A percentile compares a stretch with the other conserved stretches of the same genome.
Conservation (phyloP, 768 basidiomycete genomes). For the Pulveroboletus sp. region DNA sequence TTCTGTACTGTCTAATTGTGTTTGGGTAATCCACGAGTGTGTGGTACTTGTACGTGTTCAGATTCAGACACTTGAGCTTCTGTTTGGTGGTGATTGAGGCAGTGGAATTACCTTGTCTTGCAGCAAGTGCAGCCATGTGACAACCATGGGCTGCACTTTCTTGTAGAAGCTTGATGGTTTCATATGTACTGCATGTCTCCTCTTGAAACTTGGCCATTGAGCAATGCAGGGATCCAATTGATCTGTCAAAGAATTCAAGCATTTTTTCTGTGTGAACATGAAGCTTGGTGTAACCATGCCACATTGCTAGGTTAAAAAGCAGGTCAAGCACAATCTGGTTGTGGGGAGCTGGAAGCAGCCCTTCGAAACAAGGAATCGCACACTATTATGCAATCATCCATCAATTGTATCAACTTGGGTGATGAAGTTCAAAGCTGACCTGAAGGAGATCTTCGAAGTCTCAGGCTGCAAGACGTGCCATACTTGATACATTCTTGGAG, state of each 20-base stretch:
- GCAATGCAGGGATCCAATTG: conserved; percentile 12
- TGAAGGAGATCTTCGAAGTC: conserved; percentile 3
- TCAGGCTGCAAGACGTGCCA: neutral
- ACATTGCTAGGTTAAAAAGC: conserved; percentile 12
- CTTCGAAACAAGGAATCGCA: conserved; percentile 9
- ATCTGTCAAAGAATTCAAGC: conserved; percentile 5
- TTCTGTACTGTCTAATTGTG: neutral
- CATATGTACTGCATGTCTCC: conserved; percentile 19
- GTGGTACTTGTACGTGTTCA: neutral
- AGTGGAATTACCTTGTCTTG: neutral
- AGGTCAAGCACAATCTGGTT: conserved; percentile 13
- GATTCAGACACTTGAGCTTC: neutral
- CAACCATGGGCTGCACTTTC: conserved; percentile 6
- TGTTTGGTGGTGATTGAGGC: no score
- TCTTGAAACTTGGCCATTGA: conserved; percentile 18
- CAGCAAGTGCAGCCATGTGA: neutral
- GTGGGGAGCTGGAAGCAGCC: conserved; percentile 10
- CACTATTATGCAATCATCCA: conserved; percentile 3
- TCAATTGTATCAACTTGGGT: no score
- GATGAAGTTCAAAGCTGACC: neutral
- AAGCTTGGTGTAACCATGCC: conserved; percentile 19
- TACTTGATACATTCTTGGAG: neutral
- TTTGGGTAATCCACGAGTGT: neutral
- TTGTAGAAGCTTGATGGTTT: conserved; percentile 16
- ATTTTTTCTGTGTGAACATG: conserved; percentile 13